phyloP scores from a whole-genome alignment of 306 rosid genomes.

The Prunus fruticosa region DNA sequence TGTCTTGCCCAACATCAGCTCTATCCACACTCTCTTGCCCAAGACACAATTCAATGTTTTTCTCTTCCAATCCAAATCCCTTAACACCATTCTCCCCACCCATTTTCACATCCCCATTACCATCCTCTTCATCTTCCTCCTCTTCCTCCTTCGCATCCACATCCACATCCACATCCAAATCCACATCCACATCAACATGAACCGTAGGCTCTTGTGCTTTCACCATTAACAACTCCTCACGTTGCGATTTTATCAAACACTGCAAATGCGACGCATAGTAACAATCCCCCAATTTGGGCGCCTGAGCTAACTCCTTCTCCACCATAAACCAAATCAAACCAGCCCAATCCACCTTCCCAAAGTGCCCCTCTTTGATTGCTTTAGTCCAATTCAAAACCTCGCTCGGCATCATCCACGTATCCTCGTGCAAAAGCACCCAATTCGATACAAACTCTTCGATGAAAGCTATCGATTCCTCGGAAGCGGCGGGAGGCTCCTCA shows the following conservation, averaged over 20 bases:
- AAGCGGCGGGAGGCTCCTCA: background rate
- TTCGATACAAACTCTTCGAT: constrained; percentile 53
- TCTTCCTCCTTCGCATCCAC: constrained; percentile 26
- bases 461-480: constrained; percentile 49
- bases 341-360: constrained; percentile 79
- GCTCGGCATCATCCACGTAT: constrained; percentile 50
- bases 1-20: constrained; percentile 19
- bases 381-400: constrained; percentile 42
- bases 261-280: constrained; percentile 91
- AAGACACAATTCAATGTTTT: constrained; percentile 49
- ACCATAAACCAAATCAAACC: constrained; percentile 75
- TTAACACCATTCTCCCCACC: constrained; percentile 37
- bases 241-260: constrained; percentile 59
- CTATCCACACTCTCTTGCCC: constrained; percentile 27
- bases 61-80: constrained; percentile 52
- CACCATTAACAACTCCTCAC: constrained; percentile 38
- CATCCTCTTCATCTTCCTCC: constrained; percentile 42
- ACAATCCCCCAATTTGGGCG: constrained; percentile 48
- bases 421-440: constrained; percentile 88
- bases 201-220: constrained; percentile 25
- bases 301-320: constrained; percentile 64
- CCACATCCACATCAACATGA: constrained; percentile 7
- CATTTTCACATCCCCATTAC: constrained; percentile 33
- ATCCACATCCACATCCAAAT: constrained; percentile 1
- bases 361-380: constrained; percentile 54